A percentile compares a stretch with the other conserved stretches of the same genome.
These are phyloP conservation scores for Amauroascus verrucosus DNA, from an alignment of 2,329 filamentous ascomycete species.

Conservation along the genomic window DNA sequence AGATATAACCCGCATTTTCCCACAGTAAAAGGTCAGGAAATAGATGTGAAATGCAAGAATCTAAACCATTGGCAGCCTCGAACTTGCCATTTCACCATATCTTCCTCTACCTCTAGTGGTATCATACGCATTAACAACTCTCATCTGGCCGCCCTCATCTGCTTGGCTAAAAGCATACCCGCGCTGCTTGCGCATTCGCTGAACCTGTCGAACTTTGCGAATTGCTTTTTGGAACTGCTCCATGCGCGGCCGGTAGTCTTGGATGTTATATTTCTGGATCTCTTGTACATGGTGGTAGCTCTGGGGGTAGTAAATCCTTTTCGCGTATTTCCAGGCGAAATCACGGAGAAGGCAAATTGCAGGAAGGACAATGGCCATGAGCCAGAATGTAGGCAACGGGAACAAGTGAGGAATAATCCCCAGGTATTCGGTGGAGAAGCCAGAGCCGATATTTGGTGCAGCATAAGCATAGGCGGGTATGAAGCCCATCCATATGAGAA, in stretches of 20 bases:
- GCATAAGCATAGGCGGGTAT: conserved; percentile 78
- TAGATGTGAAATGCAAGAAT: conserved; percentile 8
- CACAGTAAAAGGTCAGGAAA: background rate
- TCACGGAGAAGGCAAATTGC: conserved; percentile 75
- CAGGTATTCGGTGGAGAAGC: conserved; percentile 72
- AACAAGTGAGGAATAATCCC: conserved; percentile 76
- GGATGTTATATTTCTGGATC: conserved; percentile 99
- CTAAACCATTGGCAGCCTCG: conserved; percentile 31
- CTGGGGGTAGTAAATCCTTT: conserved; percentile 93
- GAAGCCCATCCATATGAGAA: conserved; percentile 84
- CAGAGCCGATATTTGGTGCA: conserved; percentile 64
- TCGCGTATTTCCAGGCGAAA: conserved; percentile 93
- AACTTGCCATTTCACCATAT: conserved; percentile 88
- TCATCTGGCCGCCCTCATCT: conserved; percentile 80
- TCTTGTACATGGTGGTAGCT: conserved; percentile 98
- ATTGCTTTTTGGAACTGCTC: conserved; percentile 99
- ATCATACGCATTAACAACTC: conserved; percentile 93
- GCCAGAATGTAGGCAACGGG: conserved; percentile 75
- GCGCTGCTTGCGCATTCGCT: conserved; percentile 97
- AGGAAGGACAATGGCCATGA: conserved; percentile 73
- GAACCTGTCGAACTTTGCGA: conserved; percentile 92
- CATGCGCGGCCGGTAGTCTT: conserved; percentile 97
- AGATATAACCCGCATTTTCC: background rate
- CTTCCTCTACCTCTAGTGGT: conserved; percentile 83
- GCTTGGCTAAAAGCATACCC: conserved; percentile 97